Percentiles rank a stretch among this genome's conserved stretches.
phyloP scores from a whole-genome alignment of 139 green algal genomes.

The Penium margaritaceum region DNA sequence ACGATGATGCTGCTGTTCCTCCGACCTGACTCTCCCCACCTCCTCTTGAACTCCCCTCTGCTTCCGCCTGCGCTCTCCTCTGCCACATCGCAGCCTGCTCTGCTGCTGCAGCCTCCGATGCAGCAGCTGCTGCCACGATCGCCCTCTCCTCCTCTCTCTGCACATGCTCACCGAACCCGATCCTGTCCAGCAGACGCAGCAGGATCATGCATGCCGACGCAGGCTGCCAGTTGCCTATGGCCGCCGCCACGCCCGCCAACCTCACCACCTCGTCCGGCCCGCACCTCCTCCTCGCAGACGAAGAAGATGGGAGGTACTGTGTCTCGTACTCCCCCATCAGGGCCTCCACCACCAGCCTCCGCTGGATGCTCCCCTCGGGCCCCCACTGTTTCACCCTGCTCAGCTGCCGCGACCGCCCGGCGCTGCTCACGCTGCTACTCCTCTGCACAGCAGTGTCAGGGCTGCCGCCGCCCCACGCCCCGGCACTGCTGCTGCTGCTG shows the following conservation, averaged over 20 bases:
- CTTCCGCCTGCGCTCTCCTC: neutral
- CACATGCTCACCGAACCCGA: neutral
- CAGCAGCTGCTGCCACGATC: neutral
- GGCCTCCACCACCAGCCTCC: neutral
- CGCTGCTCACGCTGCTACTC: no score
- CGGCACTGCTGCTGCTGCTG: no score
- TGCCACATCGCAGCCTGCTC: neutral
- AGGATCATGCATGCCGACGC: conserved; percentile 16
- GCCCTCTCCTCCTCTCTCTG: neutral
- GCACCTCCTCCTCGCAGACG: no score
- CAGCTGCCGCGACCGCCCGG: no score
- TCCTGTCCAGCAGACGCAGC: conserved; percentile 8
- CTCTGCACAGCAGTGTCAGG: no score
- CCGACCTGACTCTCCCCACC: neutral
- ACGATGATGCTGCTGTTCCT: neutral
- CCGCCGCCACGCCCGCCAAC: neutral
- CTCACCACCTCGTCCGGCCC: conserved; percentile 8
- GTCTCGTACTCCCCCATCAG: no score
- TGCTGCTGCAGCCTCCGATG: neutral
- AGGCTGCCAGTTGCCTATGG: conserved; percentile 13
- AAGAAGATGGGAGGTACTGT: neutral
- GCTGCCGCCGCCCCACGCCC: no score
- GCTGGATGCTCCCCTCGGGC: neutral
- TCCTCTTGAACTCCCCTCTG: no score
- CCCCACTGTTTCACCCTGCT: conserved; percentile 1